Evolutionary conservation across 257 asterid species (phyloP).

Genomic region (Gentiana straminea): DNA sequence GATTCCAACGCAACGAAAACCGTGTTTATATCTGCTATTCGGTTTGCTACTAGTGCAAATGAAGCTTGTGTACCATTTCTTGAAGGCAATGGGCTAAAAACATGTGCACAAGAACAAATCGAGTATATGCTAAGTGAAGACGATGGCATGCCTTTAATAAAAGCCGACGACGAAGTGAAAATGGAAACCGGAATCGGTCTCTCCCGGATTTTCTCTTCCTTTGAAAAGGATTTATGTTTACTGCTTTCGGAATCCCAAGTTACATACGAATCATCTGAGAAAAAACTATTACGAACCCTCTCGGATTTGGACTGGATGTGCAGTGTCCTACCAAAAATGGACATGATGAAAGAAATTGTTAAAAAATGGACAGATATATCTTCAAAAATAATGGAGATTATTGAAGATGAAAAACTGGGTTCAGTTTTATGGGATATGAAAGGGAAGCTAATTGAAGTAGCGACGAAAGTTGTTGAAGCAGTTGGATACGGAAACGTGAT

Average conservation of each 20-base stretch:
- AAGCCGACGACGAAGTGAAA: conserved; percentile 48
- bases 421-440: conserved; percentile 43
- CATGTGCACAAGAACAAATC: conserved; percentile 73
- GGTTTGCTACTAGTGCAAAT: conserved; percentile 46
- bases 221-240: conserved; percentile 33
- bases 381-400: conserved; percentile 16
- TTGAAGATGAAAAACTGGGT: conserved; percentile 34
- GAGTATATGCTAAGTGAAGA: conserved; percentile 73
- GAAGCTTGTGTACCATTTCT: conserved; percentile 34
- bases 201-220: conserved; percentile 34
- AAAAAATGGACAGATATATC: conserved; percentile 49
- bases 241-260: conserved; percentile 23
- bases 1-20: conserved; percentile 37
- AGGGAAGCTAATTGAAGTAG: conserved; percentile 42
- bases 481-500: conserved; percentile 74
- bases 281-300: conserved; percentile 21
- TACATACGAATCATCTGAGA: conserved; percentile 13
- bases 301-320: conserved; percentile 75
- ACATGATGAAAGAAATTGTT: conserved; percentile 55
- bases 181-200: conserved; percentile 39
- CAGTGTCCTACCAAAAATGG: conserved; percentile 47
- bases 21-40: conserved; percentile 57
- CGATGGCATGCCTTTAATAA: conserved; percentile 38
- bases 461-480: conserved; percentile 64
- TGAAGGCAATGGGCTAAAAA: conserved; percentile 40